Evolutionary conservation across 768 basidiomycete species (phyloP), one percentile per base, ranked within the genome.

Genomic region (Rhizopogon vulgaris): DNA sequence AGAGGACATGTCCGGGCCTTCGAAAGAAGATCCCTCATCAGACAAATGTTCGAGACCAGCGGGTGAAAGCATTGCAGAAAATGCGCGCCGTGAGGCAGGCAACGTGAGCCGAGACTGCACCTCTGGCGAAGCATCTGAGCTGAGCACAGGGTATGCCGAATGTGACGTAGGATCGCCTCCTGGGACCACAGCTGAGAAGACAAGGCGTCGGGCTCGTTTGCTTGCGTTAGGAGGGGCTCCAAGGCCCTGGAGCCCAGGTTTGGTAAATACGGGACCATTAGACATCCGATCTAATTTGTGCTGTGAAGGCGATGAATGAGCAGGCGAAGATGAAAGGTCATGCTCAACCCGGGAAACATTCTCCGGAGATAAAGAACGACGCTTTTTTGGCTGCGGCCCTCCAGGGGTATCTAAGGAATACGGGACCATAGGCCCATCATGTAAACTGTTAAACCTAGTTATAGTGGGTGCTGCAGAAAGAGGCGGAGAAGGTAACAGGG

Each of bases 1-100:
- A 0, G 87, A 88, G 28, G 87, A 88, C 78, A 83, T 78, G 57
- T 87, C 86, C 11, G 76, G 76, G 17, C 76, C 76, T 37, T 71
- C 72, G 58, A 85, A 83, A 51, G 83, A 83, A 17, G 71, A 66
- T 34, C 32, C 32, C 37, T 68, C 71, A 18, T 74, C 69, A n/a
- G 84, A 82, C 34, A 78, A 75, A 49, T 79, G 75, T 36, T 82
- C 80, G 6, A 60, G 49, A 43, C 63, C 56, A 42, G 51, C 58
- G 22, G 71, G 68, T 0, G 77, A 72, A 39, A 87, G 69, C 70
- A 88, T 76, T 3, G 89, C 88, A 42, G 86, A 89, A 64, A 90
- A 87, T 2, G 83, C 87, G 27, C 88, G 82, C 24, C 89, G 81
- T 14, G 76, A 71, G 27, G 80, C 80, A 18, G 45, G 45, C 5